Evolutionary conservation across 441 rosid genomes (phyloP), one percentile per base, ranked within the genome.

Genomic region (Kokia cookei): DNA sequence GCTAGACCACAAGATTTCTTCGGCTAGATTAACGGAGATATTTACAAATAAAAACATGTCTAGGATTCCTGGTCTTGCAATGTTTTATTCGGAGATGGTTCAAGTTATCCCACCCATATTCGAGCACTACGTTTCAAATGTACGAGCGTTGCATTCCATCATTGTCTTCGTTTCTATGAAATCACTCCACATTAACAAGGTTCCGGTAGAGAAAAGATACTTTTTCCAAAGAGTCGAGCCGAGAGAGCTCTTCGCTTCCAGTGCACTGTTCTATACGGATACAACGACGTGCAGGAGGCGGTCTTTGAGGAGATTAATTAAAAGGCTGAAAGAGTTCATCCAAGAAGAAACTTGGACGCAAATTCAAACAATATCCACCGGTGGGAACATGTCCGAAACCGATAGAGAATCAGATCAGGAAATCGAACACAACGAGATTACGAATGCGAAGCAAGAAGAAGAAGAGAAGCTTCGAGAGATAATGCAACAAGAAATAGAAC

Each of bases 251-350:
- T 80, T 83, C 7, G 78, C 86, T 87, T 77, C 61, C 80, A 84
- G 0, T 89, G 91, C 19, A 82, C 85, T 0, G 92, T 82, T 4
- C 77, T 92, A 63, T 86, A 84, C 5, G 90, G 94, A 35, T 90
- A 88, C 74, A 83, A 77, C 0, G 89, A 88, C 22, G 74, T 71
- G 5, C 29, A 73, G 1, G 86, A 76, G 1, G 85, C 85, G 51
- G 81, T 86, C 0, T 85, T 86, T 29, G 94, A 86, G 82, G 65
- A 48, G 43, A 13, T 35, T 90, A 11, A 43, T 86, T 1, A 86
- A 81, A 12, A 84, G 76, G 5, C 35, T 88, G 59, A 82, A 78
- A 75, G 85, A 82, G 35, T 89, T 82, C n/a, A 75, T 86, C 5
- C 64, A 59, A 27, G 64, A 59, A 5, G 64, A 59, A 27, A 59